Evolutionary conservation across 202 grass and related monocot genomes (phyloP).

Genomic region (Digitaria exilis): DNA sequence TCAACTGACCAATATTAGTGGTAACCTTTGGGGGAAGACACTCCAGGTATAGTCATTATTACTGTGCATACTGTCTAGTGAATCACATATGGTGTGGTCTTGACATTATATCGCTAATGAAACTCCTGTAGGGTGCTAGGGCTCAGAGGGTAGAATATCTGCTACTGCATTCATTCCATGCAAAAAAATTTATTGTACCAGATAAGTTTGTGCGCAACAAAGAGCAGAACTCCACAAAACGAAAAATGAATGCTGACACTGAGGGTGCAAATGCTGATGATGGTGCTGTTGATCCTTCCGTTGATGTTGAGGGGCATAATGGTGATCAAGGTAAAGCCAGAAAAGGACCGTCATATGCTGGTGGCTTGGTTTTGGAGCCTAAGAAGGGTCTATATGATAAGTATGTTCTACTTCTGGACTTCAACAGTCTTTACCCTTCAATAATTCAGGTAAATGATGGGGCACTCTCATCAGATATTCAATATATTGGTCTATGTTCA

Average conservation of each 20-base stretch:
- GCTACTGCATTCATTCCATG: conserved; percentile 91
- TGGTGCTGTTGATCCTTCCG: conserved; percentile 40
- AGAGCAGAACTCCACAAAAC: conserved; percentile 62
- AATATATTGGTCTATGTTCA: conserved; percentile 21
- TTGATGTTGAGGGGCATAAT: conserved; percentile 53
- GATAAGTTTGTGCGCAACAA: conserved; percentile 79
- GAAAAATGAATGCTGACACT: conserved; percentile 60
- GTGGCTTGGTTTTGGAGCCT: conserved; percentile 97
- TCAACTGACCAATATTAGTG: conserved; percentile 96
- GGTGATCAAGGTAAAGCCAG: conserved; percentile 73
- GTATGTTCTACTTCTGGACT: conserved; percentile 93
- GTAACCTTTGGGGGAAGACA: conserved; percentile 97
- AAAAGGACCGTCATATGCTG: conserved; percentile 94
- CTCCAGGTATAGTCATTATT: conserved; percentile 72
- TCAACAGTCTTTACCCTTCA: conserved; percentile 99
- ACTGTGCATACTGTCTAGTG: conserved; percentile 16
- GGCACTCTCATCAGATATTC: not conserved
- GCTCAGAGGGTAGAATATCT: conserved; percentile 98
- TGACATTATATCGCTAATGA: conserved; percentile 30
- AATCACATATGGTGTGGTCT: conserved; percentile 13
- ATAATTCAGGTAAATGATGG: conserved; percentile 82
- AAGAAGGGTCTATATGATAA: conserved; percentile 99
- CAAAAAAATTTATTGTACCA: conserved; percentile 89
- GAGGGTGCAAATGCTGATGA: conserved; percentile 57
- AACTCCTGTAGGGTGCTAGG: conserved; percentile 78